Percentiles rank a stretch among this genome's conserved stretches.
Evolutionary conservation across 768 basidiomycete species (phyloP).

Genomic region (Termitomyces sp.): DNA sequence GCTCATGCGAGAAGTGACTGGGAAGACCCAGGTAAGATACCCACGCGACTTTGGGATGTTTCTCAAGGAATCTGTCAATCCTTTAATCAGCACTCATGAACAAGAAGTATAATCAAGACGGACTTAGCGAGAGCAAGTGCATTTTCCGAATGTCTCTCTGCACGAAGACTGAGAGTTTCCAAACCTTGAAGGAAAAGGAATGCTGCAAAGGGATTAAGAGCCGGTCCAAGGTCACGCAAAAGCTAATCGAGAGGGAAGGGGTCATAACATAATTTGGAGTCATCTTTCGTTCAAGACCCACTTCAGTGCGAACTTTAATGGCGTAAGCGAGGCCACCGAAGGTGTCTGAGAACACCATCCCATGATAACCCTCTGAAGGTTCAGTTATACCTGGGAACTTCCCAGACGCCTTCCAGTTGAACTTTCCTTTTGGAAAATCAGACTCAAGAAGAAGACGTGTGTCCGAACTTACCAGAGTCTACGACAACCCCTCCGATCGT

Average conservation of each 20-base stretch:
- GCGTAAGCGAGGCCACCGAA: slow-evolving; percentile 67
- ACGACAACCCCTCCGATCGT: too few relatives aligned
- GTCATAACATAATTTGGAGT: too few relatives aligned
- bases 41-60: slow-evolving; percentile 53
- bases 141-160: slow-evolving; percentile 70
- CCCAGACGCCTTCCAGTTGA: slow-evolving; percentile 68
- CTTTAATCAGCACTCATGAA: too few relatives aligned
- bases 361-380: slow-evolving; percentile 77
- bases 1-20: slow-evolving; percentile 56
- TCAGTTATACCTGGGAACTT: slow-evolving; percentile 74
- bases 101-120: too few relatives aligned
- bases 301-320: slow-evolving; percentile 50
- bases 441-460: too few relatives aligned
- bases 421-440: slow-evolving; percentile 42
- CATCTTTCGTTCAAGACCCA: too few relatives aligned
- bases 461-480: too few relatives aligned
- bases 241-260: not conserved
- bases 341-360: slow-evolving; percentile 60
- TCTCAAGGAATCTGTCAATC: not conserved
- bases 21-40: slow-evolving; percentile 75
- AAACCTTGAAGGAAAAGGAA: slow-evolving; percentile 27
- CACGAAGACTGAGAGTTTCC: slow-evolving; percentile 73
- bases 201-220: not conserved
- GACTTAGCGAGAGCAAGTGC: slow-evolving; percentile 64
- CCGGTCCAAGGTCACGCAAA: not conserved